phyloP scores from a whole-genome alignment of 1,284 basidiomycete genomes.

The Meira miltonrushii region DNA sequence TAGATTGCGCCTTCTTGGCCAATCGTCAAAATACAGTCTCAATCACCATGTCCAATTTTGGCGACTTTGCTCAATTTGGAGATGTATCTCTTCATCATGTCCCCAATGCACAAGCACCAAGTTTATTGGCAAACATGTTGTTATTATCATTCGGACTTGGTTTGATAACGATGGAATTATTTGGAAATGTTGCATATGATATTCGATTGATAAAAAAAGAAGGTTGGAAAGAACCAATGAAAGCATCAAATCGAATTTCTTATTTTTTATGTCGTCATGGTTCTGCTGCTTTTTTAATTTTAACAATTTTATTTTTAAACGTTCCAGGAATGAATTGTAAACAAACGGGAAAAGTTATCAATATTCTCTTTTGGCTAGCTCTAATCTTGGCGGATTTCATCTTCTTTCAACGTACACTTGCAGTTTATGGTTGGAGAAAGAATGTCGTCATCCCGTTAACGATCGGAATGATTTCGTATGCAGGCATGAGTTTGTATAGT shows the following conservation, averaged over 20 bases:
- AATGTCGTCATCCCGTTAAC: background rate
- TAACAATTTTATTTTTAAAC: background rate
- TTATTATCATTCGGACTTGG: background rate
- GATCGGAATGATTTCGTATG: background rate
- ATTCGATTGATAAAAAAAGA: background rate
- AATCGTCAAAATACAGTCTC: background rate
- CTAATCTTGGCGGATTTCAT: background rate
- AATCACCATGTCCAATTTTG: background rate
- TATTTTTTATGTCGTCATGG: background rate
- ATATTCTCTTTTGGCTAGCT: background rate
- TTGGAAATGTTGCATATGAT: conserved; percentile 4
- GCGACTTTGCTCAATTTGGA: background rate
- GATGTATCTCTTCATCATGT: background rate
- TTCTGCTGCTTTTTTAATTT: background rate
- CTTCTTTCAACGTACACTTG: background rate
- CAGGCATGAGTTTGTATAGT: background rate
- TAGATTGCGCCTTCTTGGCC: background rate
- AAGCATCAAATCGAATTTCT: background rate
- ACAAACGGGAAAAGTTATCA: background rate
- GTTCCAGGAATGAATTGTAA: background rate
- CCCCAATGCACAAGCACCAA: conserved; percentile 5
- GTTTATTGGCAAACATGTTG: background rate
- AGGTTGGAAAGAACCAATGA: conserved; percentile 1
- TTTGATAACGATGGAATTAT: background rate
- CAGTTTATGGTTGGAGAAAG: background rate